These are phyloP conservation scores for Neltuma alba DNA, from an alignment of 306 rosid species.

Conservation along the genomic window DNA sequence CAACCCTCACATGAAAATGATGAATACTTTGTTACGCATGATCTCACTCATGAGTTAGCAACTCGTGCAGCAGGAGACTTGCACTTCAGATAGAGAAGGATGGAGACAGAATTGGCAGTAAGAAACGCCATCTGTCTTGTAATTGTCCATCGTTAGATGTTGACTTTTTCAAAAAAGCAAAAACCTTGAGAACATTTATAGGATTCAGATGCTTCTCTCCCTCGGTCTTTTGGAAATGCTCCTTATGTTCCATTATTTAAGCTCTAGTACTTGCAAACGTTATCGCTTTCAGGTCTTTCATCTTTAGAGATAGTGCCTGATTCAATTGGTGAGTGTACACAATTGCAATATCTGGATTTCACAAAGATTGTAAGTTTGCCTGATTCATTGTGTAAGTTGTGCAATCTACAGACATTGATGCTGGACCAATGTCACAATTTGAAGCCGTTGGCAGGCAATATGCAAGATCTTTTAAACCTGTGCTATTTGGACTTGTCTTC, in stretches of 20 bases:
- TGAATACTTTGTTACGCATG: slow-evolving; percentile 11
- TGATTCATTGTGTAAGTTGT: not conserved
- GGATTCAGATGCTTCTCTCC: not conserved
- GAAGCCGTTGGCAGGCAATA: too few relatives aligned
- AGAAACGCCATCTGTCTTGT: slow-evolving; percentile 23
- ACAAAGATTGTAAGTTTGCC: not conserved
- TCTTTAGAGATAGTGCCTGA: not conserved
- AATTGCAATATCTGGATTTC: not conserved
- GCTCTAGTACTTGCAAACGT: not conserved
- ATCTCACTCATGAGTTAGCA: slow-evolving; percentile 1
- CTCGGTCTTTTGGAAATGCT: not conserved
- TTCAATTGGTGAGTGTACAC: not conserved
- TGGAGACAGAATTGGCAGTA: not conserved
- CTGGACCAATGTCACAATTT: too few relatives aligned
- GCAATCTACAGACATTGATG: slow-evolving; percentile 33
- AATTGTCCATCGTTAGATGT: not conserved
- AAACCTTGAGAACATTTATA: slow-evolving; percentile 15
- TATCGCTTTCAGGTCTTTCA: not conserved
- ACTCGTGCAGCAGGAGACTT: not conserved
- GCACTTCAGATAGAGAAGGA: not conserved
- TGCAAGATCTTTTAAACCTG: not conserved
- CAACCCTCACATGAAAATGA: too few relatives aligned
- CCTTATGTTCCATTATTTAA: too few relatives aligned
- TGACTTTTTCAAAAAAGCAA: not conserved
- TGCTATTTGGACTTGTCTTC: not conserved